Base-by-base conservation (phyloP, 495 filamentous ascomycete genomes). In the Hypoxylon lenormandii region DNA sequence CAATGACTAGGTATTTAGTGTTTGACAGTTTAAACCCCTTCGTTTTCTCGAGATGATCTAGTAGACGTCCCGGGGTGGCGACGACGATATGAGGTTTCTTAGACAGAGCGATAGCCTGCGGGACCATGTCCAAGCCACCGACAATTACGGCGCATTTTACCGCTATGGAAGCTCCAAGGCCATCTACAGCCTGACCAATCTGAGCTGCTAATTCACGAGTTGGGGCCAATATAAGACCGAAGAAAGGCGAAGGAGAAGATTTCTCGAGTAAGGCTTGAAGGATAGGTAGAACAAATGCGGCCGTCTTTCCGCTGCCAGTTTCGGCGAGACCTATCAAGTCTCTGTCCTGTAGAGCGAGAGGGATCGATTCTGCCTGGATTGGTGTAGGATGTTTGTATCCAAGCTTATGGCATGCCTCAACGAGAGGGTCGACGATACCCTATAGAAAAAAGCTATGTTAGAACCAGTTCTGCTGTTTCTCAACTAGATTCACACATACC, bases 31-130 rank as follows among this genome's bases (percentile, higher is more conserved):
- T 91, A 78, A 98, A 98, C 7, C 95, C 94, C 76, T 96, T 97
- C 5, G 95, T 98, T 75, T 97, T 97, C 77, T 98, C 94, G 8
- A 97, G 81, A 75, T 98, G 95, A 71, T 98, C 95, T 2, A 97
- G 82, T 10, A 98, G 79, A 53, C 95, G 87, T 49, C 95, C 94
- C 0, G 95, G 95, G 0, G 95, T 97, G 0, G 94, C 95, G 15
- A 92, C 89, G 33, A 97, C 76, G 11, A 97, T 88, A 62, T 98
- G 94, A 2, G 94, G 94, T 60, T 92, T 94, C 84, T 96, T 97
- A 6, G 90, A 91, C 1, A 98, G 84, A 0, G 92, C 88, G 61
- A 98, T 94, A 0, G 89, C 78, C 75, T 98, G 95, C 1, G 92
- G 83, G 0, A 97, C 89, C 91, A 96, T 97, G 66, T 97, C 94